Evolutionary conservation across 352 stramenopile genomes (phyloP), one percentile per base, ranked within the genome.

Genomic region (Thalassiosira exigua): DNA sequence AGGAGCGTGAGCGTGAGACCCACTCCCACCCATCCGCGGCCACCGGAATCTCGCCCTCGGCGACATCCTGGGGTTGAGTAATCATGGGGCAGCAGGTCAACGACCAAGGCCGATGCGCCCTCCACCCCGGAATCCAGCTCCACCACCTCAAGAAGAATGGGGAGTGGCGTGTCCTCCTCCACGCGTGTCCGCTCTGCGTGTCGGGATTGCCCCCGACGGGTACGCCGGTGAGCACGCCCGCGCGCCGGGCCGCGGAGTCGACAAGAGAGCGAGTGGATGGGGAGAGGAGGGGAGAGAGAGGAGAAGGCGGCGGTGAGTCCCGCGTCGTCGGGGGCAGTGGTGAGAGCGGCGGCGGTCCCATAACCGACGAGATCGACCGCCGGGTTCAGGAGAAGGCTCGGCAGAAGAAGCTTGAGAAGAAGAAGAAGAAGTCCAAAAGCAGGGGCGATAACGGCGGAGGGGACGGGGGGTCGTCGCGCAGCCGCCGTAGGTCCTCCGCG

Each of bases 41-140:
- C n/a, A n/a, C n/a, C n/a, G n/a, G n/a, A n/a, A n/a, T n/a, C n/a
- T n/a, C n/a, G n/a, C n/a, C n/a, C n/a, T n/a, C n/a, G n/a, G n/a
- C n/a, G n/a, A n/a, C n/a, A n/a, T n/a, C n/a, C n/a, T n/a, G n/a
- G n/a, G n/a, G n/a, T n/a, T n/a, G n/a, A n/a, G n/a, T n/a, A n/a
- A n/a, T n/a, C n/a, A n/a, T n/a, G n/a, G n/a, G n/a, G 39, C 39
- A 48, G 39, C 11, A 48, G 11, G 39, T 48, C 39, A n/a, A 48
- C 39, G 39, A 48, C 39, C 11, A n/a, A 42, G 56, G 56, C 39
- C 56, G 56, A 26, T 65, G 56, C 56, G 44, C 33, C 27, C 61
- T 75, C 44, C 75, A 83, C 46, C 75, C 75, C 2, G 59, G 19
- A 17, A 83, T 83, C n/a, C 67, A 83, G 59, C 39, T 83, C 7